Base-by-base conservation (phyloP, 371 early-diverging fungal genomes). In the Zancudomyces culisetae region DNA sequence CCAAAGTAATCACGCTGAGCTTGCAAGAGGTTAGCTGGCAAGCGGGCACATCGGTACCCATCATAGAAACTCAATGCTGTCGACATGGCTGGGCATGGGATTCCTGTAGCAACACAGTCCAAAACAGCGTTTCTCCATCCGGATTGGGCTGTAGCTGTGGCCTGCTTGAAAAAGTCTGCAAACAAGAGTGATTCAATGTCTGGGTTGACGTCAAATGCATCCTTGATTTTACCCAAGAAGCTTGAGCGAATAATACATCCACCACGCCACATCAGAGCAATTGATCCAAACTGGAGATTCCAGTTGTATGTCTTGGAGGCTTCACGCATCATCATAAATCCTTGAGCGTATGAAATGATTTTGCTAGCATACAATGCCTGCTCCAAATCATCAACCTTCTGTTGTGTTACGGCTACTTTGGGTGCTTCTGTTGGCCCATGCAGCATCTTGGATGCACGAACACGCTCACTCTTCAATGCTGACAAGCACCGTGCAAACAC, bases 1-100 rank as follows among this genome's bases (percentile, higher is more conserved):
- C 87, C 98, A 76, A 98, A 98, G 83, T 89, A 96, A 70, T 98
- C 98, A 70, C 98, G 83, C 76, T 93, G 87, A 47, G 82, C 83
- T 75, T 98, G 99, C 46, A 99, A 74, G 63, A 98, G 71, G 83
- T 91, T 96, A 57, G 98, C 99, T 35, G 94, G 90, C 23, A 91
- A 74, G 23, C 75, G 72, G 45, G 77, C 85, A 56, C 80, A 75
- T 62, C 94, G 81, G 74, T 94, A 88, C 49, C 95, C 96, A 68
- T 96, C 96, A 67, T 84, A 96, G 79, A 95, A 97, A 67, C 81
- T 74, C 58, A 98, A 72, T 43, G 95, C 96, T 35, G 95, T 83
- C 56, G 87, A 75, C 29, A 94, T 69, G 51, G 87, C 86, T 20
- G 98, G 98, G 47, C 85, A 78, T 12, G 94, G 92, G 58, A 97